Percentiles rank a stretch among this genome's conserved stretches.
Conservation (phyloP, 345 rosid species). For the Acer yangbiense region DNA sequence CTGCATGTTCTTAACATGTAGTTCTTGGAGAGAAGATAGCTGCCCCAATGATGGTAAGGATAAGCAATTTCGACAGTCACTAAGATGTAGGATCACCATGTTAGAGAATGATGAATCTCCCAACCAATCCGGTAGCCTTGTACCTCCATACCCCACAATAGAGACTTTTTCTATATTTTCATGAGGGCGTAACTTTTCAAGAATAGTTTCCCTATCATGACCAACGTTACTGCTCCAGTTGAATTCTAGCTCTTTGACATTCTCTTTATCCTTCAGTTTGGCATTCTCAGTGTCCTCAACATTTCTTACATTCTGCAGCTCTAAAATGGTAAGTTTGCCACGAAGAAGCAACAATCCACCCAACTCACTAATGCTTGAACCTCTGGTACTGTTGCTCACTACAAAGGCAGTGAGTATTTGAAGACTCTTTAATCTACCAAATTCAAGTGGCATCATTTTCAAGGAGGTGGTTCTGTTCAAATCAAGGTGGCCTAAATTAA, state of each 20-base stretch:
- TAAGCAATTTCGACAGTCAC: conserved; percentile 32
- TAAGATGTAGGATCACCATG: conserved; percentile 22
- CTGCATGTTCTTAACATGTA: conserved; percentile 29
- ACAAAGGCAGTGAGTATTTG: conserved; percentile 31
- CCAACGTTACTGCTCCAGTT: conserved; percentile 27
- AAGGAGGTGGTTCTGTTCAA: conserved; percentile 29
- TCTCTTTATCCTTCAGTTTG: conserved; percentile 27
- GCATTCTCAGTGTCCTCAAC: conserved; percentile 32
- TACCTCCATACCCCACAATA: conserved; percentile 33
- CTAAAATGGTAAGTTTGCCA: conserved; percentile 32
- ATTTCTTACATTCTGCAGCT: conserved; percentile 34
- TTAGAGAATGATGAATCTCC: conserved; percentile 31
- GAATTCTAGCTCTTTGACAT: conserved; percentile 33
- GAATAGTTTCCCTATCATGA: conserved; percentile 24
- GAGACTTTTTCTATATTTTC: conserved; percentile 27
- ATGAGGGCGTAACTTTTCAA: conserved; percentile 36
- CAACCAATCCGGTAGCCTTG: conserved; percentile 37
- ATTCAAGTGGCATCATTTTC: conserved; percentile 31
- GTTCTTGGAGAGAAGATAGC: conserved; percentile 39
- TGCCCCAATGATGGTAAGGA: conserved; percentile 44
- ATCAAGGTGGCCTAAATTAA: conserved; percentile 39
- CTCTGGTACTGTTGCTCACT: conserved; percentile 14
- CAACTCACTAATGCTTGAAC: conserved; percentile 30
- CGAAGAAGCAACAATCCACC: conserved; percentile 30
- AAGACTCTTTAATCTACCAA: conserved; percentile 36